Evolutionary conservation across 768 basidiomycete genomes (phyloP), one percentile per base, ranked within the genome.

Genomic region (Podaxis rugospora): DNA sequence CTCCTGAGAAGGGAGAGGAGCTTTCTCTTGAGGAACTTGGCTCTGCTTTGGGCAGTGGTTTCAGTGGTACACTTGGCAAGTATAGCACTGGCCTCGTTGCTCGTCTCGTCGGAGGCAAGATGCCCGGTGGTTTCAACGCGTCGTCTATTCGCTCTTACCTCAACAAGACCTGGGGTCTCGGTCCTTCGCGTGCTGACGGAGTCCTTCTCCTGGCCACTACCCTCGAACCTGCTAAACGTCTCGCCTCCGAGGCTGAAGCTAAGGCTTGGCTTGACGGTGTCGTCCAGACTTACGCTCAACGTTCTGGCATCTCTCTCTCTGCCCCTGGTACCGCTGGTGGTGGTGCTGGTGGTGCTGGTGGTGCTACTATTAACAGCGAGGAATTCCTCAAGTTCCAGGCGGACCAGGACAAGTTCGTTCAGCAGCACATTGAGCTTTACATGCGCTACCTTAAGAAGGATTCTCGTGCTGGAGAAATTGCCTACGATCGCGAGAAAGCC

Each of bases 1-100:
- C 96, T 1, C 97, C 97, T 0, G 97, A 99, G 79, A 99, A 98
- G 79, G 95, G 92, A 9, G 97, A 99, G 73, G 97, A 99, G 68
- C 83, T 99, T 44, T 90, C 97, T 37, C 85, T 99, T 53, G 95
- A 98, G 66, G 97, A 99, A 71, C 87, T 99, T 9, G 97, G 95
- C 44, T 83, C 93, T 28, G 88, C 92, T 14, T 78, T 98, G 36
- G 80, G 83, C 9, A 79, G 85, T 57, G 95, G 95, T 5, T 92
- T 92, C 76, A 77, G 85, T 40, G 95, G 95, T n/a, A 70, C 80
- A 4, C 85, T 96, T 27, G 97, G 97, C 69, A 99, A 98, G 74
- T 94, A 98, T 76, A 92, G 92, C 11, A 89, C 84, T 49, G 89
- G 94, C 21, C 82, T 99, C 46, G 81, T 98, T 55, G 93, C 95